These are phyloP conservation scores for Penicillium samsonianum DNA, from an alignment of 495 filamentous ascomycete genomes.

Conservation along the genomic window DNA sequence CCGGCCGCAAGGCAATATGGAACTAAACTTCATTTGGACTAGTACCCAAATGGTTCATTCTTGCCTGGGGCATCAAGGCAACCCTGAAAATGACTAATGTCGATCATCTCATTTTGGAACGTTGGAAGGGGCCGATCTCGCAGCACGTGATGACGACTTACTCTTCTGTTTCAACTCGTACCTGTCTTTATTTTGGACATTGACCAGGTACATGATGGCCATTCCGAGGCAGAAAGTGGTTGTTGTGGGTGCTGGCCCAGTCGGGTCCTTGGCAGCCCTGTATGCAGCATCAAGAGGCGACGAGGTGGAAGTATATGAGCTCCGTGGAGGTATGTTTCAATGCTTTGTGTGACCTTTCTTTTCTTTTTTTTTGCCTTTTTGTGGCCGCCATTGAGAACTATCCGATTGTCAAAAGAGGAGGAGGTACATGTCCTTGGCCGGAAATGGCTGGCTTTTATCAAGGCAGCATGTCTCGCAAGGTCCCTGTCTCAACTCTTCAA, in stretches of 20 bases:
- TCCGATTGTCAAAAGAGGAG: neutral
- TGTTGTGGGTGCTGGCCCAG: conserved; percentile 88
- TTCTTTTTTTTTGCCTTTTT: conserved; percentile 9
- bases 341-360: conserved; percentile 13
- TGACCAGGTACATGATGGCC: conserved; percentile 16
- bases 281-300: conserved; percentile 87
- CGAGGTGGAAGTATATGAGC: conserved; percentile 91
- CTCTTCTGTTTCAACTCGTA: conserved; percentile 9
- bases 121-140: conserved; percentile 20
- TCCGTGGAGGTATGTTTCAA: conserved; percentile 74
- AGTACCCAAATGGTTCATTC: neutral
- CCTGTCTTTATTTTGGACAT: neutral
- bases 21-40: conserved; percentile 2
- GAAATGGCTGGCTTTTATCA: conserved; percentile 12
- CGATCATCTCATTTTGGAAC: conserved; percentile 9
- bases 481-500: conserved; percentile 12
- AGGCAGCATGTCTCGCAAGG: conserved; percentile 16
- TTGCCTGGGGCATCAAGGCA: conserved; percentile 1
- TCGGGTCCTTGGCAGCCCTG: conserved; percentile 86
- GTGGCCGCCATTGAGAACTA: neutral
- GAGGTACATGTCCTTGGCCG: neutral
- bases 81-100: conserved; percentile 9
- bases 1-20: neutral
- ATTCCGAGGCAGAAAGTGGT: conserved; percentile 65
- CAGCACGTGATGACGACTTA: conserved; percentile 27